Evolutionary conservation across 345 rosid genomes (phyloP).

Genomic region (Geranium rotundifolium): DNA sequence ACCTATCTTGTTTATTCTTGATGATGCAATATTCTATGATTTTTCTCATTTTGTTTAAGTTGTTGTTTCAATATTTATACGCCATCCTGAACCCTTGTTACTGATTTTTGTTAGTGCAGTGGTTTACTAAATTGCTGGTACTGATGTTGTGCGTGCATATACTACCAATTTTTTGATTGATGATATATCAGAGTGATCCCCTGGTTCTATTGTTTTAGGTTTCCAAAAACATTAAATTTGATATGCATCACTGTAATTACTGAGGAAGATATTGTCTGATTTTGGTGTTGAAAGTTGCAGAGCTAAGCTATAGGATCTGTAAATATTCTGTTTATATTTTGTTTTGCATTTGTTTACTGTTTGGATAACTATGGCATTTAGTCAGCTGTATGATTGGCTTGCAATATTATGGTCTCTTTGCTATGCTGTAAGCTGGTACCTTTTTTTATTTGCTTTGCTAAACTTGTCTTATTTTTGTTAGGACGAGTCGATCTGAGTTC

Average conservation of each 20-base stretch:
- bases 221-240: not conserved
- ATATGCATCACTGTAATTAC: not conserved
- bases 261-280: not conserved
- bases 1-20: not conserved
- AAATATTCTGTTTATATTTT: not conserved
- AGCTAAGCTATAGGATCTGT: not conserved
- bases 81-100: not conserved
- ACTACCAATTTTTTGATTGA: not conserved
- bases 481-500: slow-evolving; percentile 34
- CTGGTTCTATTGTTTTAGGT: not conserved
- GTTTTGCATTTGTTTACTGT: not conserved
- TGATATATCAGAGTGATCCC: not conserved
- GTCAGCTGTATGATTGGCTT: no score
- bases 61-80: not conserved
- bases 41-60: no score
- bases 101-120: not conserved
- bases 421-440: not conserved
- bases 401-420: no score
- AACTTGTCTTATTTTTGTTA: slow-evolving; percentile 5
- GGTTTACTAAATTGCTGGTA: not conserved
- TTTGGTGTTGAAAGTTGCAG: no score
- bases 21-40: no score
- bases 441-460: not conserved
- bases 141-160: not conserved
- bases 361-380: no score